phyloP scores from a whole-genome alignment of 495 filamentous ascomycete species.

The Amphirosellinia nigrospora region DNA sequence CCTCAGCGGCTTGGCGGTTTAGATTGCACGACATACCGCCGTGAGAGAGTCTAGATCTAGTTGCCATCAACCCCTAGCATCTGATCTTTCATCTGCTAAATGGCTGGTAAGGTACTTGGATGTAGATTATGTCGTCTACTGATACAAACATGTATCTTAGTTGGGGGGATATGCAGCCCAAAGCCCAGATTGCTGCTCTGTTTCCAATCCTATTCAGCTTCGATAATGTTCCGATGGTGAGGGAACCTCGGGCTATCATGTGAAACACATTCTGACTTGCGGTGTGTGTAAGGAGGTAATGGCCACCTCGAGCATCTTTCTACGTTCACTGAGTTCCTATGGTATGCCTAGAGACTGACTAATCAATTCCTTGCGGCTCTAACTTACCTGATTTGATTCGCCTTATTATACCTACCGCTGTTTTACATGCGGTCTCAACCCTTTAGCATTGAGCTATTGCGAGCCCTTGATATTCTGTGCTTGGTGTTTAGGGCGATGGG shows the following conservation, averaged over 20 bases:
- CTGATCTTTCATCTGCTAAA: background rate
- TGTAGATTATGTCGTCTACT: background rate
- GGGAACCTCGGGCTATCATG: background rate
- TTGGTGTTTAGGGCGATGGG: background rate
- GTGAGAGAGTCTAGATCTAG: no score
- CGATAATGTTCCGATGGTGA: background rate
- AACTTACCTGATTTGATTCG: background rate
- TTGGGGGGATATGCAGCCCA: background rate
- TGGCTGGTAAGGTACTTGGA: background rate
- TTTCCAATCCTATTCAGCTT: background rate
- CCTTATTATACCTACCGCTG: no score
- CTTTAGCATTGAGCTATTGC: no score
- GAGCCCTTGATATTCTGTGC: background rate
- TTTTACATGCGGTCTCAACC: no score
- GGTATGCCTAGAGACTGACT: background rate
- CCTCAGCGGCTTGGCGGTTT: background rate
- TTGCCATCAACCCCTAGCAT: background rate
- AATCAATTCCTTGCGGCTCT: background rate
- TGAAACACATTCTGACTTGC: constrained; percentile 10
- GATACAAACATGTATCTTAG: background rate
- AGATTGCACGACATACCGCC: no score
- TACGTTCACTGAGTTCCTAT: background rate
- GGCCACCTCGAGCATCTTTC: background rate
- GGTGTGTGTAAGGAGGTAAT: background rate
- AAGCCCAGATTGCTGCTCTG: background rate